Evolutionary conservation across 2,329 filamentous ascomycete genomes (phyloP).

Genomic region (Colletotrichum navitas): DNA sequence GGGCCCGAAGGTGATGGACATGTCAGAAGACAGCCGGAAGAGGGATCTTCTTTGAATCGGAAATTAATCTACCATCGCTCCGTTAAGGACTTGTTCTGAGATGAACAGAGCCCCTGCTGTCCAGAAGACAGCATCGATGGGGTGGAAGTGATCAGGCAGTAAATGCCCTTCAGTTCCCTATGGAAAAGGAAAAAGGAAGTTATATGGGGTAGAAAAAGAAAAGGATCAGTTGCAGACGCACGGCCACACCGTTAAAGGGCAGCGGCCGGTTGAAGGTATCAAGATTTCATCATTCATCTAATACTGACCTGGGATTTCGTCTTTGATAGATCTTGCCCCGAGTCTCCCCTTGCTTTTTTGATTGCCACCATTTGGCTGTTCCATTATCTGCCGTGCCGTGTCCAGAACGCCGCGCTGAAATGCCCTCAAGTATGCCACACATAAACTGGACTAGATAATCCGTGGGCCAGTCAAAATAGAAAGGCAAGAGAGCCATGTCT

Average conservation of each 20-base stretch:
- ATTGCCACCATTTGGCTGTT: conserved; percentile 44
- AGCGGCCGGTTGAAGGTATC: conserved; percentile 42
- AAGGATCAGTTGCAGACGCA: conserved; percentile 26
- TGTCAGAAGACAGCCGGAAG: conserved; percentile 47
- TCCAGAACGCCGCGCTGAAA: conserved; percentile 53
- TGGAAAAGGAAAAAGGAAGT: conserved; percentile 23
- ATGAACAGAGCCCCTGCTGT: conserved; percentile 78
- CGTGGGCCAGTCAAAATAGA: conserved; percentile 18
- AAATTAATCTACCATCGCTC: conserved; percentile 79
- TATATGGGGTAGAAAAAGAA: conserved; percentile 32
- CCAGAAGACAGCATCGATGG: conserved; percentile 80
- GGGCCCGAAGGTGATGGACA: conserved; percentile 49
- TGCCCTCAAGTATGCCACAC: conserved; percentile 40
- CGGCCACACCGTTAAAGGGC: conserved; percentile 26
- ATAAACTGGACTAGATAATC: conserved; percentile 25
- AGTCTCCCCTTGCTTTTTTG: conserved; percentile 41
- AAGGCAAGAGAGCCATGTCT: conserved; percentile 27
- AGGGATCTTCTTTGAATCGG: conserved; percentile 56
- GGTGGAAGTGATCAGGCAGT: neutral
- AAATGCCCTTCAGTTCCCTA: neutral
- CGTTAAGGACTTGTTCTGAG: conserved; percentile 82
- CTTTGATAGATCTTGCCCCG: conserved; percentile 26
- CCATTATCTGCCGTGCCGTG: conserved; percentile 23
- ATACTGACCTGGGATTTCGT: conserved; percentile 35
- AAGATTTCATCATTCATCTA: conserved; percentile 43